phyloP scores from a whole-genome alignment of 805 yeast species.

The Martiniozyma abietophila region DNA sequence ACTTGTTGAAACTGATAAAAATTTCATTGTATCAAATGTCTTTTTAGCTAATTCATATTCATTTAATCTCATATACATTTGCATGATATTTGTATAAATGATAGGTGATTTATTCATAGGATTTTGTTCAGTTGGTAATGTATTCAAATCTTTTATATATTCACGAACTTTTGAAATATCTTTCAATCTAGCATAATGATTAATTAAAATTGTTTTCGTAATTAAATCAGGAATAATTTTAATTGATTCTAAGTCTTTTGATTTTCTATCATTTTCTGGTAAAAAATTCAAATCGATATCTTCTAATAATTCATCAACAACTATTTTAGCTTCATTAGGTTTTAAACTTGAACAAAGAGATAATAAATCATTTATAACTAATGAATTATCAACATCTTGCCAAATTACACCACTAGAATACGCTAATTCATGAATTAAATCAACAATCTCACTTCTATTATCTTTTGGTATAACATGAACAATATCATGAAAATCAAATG shows the following conservation, averaged over 20 bases:
- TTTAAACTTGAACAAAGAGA: constrained; percentile 19
- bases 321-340: constrained; percentile 14
- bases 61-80: constrained; percentile 45
- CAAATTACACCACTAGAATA: constrained; percentile 9
- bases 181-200: constrained; percentile 33
- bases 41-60: constrained; percentile 56
- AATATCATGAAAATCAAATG: constrained; percentile 29
- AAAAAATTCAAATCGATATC: constrained; percentile 16
- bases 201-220: constrained; percentile 36
- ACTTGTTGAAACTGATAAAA: constrained; percentile 50
- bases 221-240: constrained; percentile 27
- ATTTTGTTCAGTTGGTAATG: constrained; percentile 9
- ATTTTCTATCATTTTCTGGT: not conserved
- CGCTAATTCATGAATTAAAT: constrained; percentile 30
- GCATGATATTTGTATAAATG: constrained; percentile 49
- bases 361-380: constrained; percentile 31
- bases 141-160: constrained; percentile 27
- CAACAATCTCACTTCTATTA: constrained; percentile 28
- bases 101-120: constrained; percentile 17
- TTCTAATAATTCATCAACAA: constrained; percentile 28
- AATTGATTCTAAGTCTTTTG: not conserved
- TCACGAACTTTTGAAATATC: constrained; percentile 32
- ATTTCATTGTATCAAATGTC: constrained; percentile 80
- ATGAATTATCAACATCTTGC: constrained; percentile 18
- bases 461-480: constrained; percentile 33